Evolutionary conservation across 169 alveolate genomes (phyloP), one percentile per base, ranked within the genome.

Genomic region (Plasmodium relictum): DNA sequence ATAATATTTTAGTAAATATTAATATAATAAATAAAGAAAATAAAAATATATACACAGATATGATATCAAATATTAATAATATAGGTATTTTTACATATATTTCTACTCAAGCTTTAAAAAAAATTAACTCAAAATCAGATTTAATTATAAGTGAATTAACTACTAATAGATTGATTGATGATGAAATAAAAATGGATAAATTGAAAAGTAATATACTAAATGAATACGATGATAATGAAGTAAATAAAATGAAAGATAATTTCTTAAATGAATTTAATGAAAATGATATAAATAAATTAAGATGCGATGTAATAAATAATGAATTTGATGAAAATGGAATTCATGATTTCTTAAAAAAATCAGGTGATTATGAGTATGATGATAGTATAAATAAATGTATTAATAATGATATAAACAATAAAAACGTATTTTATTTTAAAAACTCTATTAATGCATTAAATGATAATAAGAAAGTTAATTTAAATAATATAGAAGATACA

Each of bases 31-130:
- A 76, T 54, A 63, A 76, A 20, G 89, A 76, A 45, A 76, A 76
- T 63, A 76, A 76, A 76, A 66, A 62, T 39, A 76, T 76, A 39
- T 76, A 76, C 56, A 76, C 61, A 16, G 89, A 76, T 54, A 76
- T 76, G 41, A 61, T 45, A 44, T 48, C 78, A 0, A 76, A 68
- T 54, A 76, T 76, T n/a, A 76, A 76, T 22, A 76, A 76, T 68
- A 52, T 76, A 22, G 89, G 89, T 7, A 52, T 76, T 1, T 76
- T 76, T 63, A 76, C 89, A 10, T 76, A 76, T 58, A 37, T 76
- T 12, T 76, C 89, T 24, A 76, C 89, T 2, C 89, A 76, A 68
- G 89, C 76, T 63, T 63, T 76, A 63, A 76, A 76, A 24, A 76
- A 69, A 39, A 42, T 76, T 7, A 76, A 76, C 58, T 31, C 41